Evolutionary conservation across 1,284 basidiomycete species (phyloP).

Genomic region (Heterobasidion annosum): DNA sequence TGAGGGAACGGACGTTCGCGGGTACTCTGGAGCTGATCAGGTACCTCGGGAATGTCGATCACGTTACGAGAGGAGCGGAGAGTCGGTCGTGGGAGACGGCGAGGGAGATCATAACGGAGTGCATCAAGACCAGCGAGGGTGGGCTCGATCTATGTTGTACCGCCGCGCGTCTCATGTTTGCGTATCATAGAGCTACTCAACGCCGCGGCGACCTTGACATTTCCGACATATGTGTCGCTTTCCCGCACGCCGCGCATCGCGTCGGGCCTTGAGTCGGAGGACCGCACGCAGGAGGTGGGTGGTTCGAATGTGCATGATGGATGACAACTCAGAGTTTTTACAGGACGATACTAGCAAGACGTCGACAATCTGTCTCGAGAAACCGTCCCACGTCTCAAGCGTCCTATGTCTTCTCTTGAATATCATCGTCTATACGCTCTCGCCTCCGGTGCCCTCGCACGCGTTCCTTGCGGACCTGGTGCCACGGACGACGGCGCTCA

Average conservation of each 20-base stretch:
- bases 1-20: conserved; percentile 27
- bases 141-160: neutral
- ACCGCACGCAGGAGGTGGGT: neutral
- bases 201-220: no score
- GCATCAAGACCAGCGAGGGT: conserved; percentile 36
- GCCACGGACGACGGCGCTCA: conserved; percentile 27
- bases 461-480: conserved; percentile 40
- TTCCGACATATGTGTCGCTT: neutral
- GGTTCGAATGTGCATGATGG: neutral
- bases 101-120: conserved; percentile 34
- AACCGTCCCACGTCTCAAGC: conserved; percentile 20
- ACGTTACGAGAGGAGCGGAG: conserved; percentile 17
- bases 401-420: conserved; percentile 38
- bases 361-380: conserved; percentile 2
- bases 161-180: neutral
- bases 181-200: neutral
- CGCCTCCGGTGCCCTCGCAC: conserved; percentile 29
- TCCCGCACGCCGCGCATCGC: neutral
- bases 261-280: neutral
- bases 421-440: conserved; percentile 31
- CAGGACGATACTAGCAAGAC: neutral
- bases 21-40: conserved; percentile 27
- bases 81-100: conserved; percentile 29
- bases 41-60: conserved; percentile 26
- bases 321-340: neutral